Base-by-base conservation (phyloP, 2,329 filamentous ascomycete genomes). In the Penicillium sp. region DNA sequence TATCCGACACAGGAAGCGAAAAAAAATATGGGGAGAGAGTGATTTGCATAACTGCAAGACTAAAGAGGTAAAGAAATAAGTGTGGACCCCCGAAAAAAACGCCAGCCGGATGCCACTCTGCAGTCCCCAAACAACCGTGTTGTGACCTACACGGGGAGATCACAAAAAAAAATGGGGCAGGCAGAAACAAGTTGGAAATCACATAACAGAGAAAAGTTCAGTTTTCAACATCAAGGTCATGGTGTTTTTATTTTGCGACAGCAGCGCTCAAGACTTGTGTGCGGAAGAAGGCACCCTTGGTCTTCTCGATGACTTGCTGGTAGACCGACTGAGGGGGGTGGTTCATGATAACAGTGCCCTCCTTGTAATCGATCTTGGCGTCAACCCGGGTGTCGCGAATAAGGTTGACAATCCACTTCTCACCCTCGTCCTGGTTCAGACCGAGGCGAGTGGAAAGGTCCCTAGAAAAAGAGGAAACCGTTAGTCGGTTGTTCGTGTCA, bases 371-470 rank as follows among this genome's bases (percentile, higher is more conserved):
- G 74, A 97, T 97, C 86, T 99, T 99, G 71, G 94, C 94, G 73
- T 99, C 94, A 62, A 99, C 90, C 62, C 92, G 86, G 25, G 94
- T 99, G 79, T 99, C 94, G 63, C 94, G 89, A 79, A 99, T 99
- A 64, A 99, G 84, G 82, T 99, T 99, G 69, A 99, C 94, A 72
- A 99, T 99, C 94, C 94, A 99, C 83, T 99, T 99, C 86, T 99
- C 94, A 70, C 94, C 94, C 72, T 97, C 94, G 72, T 96, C 91
- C 70, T 92, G 88, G 74, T 89, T 91, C 64, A 99, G 84, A 65
- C 93, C 94, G 59, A 99, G 87, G 75, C 94, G 90, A 63, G 87
- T 89, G 64, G 92, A 96, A 58, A 99, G 85, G 70, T 97, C 94
- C 78, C 85, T 87, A 61, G 1, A 58, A n/a, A 23, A 44, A 23